Conservation (phyloP, 2,329 filamentous ascomycete genomes). For the Botrytis byssoidea region DNA sequence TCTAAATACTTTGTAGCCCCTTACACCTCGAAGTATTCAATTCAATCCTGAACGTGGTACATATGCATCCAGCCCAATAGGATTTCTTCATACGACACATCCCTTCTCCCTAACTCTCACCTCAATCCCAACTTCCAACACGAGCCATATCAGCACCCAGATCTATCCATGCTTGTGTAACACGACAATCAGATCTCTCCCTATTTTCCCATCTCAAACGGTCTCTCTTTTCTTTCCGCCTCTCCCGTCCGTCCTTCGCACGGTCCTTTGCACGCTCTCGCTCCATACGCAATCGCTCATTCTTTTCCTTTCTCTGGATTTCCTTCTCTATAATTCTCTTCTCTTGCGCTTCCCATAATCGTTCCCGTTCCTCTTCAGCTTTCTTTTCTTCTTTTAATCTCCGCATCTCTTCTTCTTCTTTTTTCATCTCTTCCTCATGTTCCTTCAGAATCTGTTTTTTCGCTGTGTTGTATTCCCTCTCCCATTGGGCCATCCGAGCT, state of each 20-base stretch:
- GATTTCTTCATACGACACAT: neutral
- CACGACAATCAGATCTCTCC: neutral
- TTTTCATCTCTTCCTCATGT: neutral
- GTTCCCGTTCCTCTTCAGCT: neutral
- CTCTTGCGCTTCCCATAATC: neutral
- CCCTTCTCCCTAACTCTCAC: no score
- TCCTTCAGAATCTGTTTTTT: neutral
- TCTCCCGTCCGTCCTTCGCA: neutral
- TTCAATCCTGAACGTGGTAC: neutral
- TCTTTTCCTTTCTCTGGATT: neutral
- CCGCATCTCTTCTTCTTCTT: neutral
- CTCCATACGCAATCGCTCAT: neutral
- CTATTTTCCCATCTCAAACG: neutral
- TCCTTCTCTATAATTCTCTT: neutral
- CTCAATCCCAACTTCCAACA: neutral
- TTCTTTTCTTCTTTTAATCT: neutral
- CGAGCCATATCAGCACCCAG: neutral
- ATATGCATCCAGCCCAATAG: neutral
- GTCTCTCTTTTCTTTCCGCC: neutral
- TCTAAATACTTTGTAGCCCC: neutral
- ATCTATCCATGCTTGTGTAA: slow-evolving; percentile 7
- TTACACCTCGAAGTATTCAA: neutral
- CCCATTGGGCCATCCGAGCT: neutral
- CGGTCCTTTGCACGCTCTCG: neutral
- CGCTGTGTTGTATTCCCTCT: neutral